phyloP scores from a whole-genome alignment of 2,329 filamentous ascomycete species.

The Ceratocystis lukuohia region DNA sequence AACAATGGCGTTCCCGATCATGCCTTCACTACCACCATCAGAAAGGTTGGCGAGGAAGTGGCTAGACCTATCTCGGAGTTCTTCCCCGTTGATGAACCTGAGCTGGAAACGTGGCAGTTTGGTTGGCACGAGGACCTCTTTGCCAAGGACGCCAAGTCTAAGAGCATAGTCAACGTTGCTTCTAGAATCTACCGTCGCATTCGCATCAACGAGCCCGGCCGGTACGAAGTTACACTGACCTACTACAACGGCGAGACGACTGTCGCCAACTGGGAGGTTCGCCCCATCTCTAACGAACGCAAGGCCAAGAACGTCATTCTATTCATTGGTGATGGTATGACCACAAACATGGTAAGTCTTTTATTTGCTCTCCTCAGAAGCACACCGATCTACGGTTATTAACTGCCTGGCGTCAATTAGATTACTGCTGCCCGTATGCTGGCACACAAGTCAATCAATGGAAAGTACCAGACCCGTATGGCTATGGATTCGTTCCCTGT shows the following conservation, averaged over 20 bases:
- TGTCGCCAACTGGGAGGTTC: constrained; percentile 62
- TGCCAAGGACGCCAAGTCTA: constrained; percentile 54
- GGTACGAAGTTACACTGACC: constrained; percentile 60
- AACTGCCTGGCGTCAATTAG: constrained; percentile 21
- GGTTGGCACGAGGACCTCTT: constrained; percentile 78
- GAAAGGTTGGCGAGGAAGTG: constrained; percentile 42
- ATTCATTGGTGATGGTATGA: constrained; percentile 65
- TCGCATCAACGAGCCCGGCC: constrained; percentile 63
- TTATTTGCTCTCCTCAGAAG: background rate
- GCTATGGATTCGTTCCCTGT: constrained; percentile 72
- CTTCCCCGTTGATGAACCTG: constrained; percentile 55
- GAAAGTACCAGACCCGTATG: constrained; percentile 64
- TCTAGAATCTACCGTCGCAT: constrained; percentile 66
- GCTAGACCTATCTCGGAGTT: constrained; percentile 46
- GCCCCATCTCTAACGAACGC: constrained; percentile 53
- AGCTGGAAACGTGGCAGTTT: constrained; percentile 70
- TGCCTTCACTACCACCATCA: constrained; percentile 61
- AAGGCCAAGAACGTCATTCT: constrained; percentile 76
- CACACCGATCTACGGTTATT: background rate
- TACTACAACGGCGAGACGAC: constrained; percentile 65
- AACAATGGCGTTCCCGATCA: constrained; percentile 55
- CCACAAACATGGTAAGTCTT: constrained; percentile 50
- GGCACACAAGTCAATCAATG: constrained; percentile 70
- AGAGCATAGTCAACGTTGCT: constrained; percentile 65
- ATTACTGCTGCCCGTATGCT: constrained; percentile 69